These are phyloP conservation scores for Lactarius vividus DNA, from an alignment of 768 basidiomycete genomes.

Conservation along the genomic window DNA sequence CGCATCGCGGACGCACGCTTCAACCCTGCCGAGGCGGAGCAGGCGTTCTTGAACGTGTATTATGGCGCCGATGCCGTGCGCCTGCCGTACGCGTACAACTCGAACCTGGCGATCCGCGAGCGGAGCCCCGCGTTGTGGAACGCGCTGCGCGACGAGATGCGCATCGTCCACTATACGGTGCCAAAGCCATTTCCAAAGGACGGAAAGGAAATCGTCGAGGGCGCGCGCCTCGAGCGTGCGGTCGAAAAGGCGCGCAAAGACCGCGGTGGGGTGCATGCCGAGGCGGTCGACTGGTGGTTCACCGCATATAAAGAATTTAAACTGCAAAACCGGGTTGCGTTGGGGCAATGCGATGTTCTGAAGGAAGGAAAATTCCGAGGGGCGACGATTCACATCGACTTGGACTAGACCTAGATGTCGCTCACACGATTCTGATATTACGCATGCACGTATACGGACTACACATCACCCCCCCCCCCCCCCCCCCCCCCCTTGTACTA, in stretches of 20 bases:
- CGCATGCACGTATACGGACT: background rate
- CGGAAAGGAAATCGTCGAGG: constrained; percentile 28
- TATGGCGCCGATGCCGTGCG: constrained; percentile 36
- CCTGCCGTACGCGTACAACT: constrained; percentile 39
- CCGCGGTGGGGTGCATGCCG: constrained; percentile 23
- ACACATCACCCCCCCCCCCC: background rate
- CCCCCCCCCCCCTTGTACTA: too few relatives aligned
- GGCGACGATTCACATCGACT: background rate
- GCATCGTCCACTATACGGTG: constrained; percentile 38
- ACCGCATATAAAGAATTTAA: constrained; percentile 29
- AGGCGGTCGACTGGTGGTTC: constrained; percentile 33
- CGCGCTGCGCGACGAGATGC: constrained; percentile 33
- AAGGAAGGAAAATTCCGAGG: too few relatives aligned
- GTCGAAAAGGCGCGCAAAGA: constrained; percentile 24
- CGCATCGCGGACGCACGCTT: constrained; percentile 42
- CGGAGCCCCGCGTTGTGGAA: constrained; percentile 35
- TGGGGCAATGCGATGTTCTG: constrained; percentile 9
- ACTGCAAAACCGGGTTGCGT: constrained; percentile 13
- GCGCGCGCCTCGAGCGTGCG: constrained; percentile 28
- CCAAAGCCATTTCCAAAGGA: constrained; percentile 33
- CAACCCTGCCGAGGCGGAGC: constrained; percentile 40
- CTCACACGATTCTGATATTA: background rate
- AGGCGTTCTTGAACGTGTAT: constrained; percentile 44
- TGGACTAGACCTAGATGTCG: background rate
- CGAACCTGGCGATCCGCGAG: constrained; percentile 38